Evolutionary conservation across 169 alveolate genomes (phyloP).

Genomic region (Plasmodium fragile): DNA sequence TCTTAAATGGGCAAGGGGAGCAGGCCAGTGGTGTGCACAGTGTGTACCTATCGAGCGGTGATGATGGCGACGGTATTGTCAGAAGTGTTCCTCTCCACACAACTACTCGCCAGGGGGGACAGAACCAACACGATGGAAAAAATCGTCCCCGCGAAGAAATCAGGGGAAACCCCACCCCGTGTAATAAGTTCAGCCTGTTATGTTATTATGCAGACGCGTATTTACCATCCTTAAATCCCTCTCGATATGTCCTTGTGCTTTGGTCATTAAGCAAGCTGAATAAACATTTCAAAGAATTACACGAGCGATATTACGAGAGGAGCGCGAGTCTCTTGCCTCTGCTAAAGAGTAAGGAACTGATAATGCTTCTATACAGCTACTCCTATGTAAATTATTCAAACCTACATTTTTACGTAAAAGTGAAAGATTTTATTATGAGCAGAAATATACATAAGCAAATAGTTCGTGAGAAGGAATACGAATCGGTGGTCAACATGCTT

Average conservation of each 20-base stretch:
- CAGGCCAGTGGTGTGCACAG: neutral
- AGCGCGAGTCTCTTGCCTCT: constrained; percentile 28
- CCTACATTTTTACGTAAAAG: constrained; percentile 43
- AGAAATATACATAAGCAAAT: constrained; percentile 20
- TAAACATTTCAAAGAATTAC: constrained; percentile 36
- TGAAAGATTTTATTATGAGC: constrained; percentile 54
- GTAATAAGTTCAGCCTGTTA: constrained; percentile 28
- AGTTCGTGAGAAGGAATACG: constrained; percentile 8
- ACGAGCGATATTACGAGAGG: constrained; percentile 29
- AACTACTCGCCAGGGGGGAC: neutral
- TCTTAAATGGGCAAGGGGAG: neutral
- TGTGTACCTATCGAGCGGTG: neutral
- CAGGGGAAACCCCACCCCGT: neutral
- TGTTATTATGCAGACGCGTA: constrained; percentile 42
- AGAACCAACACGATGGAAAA: neutral
- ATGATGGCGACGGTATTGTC: neutral
- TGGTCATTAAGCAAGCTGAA: constrained; percentile 74
- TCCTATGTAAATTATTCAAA: constrained; percentile 50
- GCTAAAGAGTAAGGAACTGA: constrained; percentile 33
- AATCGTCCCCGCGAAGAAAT: neutral
- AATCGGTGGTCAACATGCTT: constrained; percentile 64
- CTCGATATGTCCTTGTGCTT: constrained; percentile 60
- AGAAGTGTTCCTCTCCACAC: neutral
- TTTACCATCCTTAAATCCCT: constrained; percentile 44
- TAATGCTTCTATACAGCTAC: constrained; percentile 51